Conservation (phyloP, 2,329 filamentous ascomycete genomes). For the Venturia effusa region DNA sequence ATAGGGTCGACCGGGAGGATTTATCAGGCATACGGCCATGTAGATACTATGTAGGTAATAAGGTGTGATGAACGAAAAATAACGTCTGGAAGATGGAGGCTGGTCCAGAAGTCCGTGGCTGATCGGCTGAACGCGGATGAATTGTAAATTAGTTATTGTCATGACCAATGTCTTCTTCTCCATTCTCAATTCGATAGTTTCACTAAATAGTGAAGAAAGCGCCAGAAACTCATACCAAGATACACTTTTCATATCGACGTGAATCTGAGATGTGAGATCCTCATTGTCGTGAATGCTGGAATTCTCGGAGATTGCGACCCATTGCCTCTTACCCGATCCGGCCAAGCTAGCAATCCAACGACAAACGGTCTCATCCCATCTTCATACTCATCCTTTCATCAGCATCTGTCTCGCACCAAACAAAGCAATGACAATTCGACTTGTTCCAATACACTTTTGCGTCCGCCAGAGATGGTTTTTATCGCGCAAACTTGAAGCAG, state of each 20-base stretch:
- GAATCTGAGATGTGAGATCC: no score
- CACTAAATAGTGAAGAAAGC: no score
- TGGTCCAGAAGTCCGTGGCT: neutral
- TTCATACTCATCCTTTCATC: neutral
- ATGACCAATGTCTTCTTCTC: neutral
- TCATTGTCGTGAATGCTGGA: neutral
- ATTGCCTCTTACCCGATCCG: neutral
- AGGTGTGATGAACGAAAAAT: neutral
- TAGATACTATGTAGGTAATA: neutral
- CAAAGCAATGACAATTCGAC: neutral
- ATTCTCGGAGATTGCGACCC: neutral
- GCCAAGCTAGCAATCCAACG: neutral
- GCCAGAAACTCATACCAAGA: no score
- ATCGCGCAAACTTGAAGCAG: neutral
- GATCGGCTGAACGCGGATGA: neutral
- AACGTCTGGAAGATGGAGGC: neutral
- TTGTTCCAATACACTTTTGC: no score
- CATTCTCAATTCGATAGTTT: no score
- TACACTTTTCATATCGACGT: neutral
- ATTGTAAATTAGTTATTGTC: neutral
- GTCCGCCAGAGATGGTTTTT: no score
- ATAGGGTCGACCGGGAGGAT: neutral
- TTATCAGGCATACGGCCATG: neutral
- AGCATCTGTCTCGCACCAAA: neutral
- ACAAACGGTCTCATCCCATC: neutral